Conservation (phyloP, 768 basidiomycete species). For the Podaxis sp. region DNA sequence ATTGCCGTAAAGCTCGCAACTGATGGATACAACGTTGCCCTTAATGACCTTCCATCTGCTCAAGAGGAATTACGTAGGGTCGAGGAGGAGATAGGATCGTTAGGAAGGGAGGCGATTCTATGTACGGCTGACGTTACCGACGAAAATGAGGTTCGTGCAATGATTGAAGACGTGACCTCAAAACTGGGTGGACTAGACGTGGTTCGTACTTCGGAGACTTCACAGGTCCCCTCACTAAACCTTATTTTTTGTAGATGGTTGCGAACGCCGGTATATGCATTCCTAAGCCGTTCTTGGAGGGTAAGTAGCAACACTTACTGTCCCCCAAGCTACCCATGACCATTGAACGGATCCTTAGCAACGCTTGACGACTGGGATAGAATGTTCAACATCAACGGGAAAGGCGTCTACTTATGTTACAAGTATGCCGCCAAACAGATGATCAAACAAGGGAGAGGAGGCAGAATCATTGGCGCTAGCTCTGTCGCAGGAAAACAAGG, state of each 20-base stretch:
- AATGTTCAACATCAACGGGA: slow-evolving; percentile 48
- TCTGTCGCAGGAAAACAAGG: slow-evolving; percentile 31
- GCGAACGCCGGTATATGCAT: slow-evolving; percentile 14
- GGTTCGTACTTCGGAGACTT: slow-evolving; percentile 6
- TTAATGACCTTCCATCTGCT: slow-evolving; percentile 33
- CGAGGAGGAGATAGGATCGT: slow-evolving; percentile 11
- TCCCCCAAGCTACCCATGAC: neutral
- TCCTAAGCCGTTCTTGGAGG: slow-evolving; percentile 10
- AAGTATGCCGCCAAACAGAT: slow-evolving; percentile 63
- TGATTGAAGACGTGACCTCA: slow-evolving; percentile 17
- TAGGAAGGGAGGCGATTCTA: slow-evolving; percentile 15
- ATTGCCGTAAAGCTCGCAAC: slow-evolving; percentile 42
- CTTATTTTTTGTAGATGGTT: slow-evolving; percentile 6
- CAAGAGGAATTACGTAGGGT: slow-evolving; percentile 14
- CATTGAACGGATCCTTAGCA: slow-evolving; percentile 22
- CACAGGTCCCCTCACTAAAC: neutral
- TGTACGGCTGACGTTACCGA: slow-evolving; percentile 18
- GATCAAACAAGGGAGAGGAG: slow-evolving; percentile 51
- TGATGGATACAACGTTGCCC: slow-evolving; percentile 40
- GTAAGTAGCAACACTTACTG: neutral
- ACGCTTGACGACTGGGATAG: slow-evolving; percentile 37
- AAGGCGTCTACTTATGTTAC: slow-evolving; percentile 60
- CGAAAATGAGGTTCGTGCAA: slow-evolving; percentile 18
- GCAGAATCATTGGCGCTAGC: slow-evolving; percentile 51
- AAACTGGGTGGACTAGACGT: slow-evolving; percentile 22